Base-by-base conservation (phyloP, 352 stramenopile genomes). In the Pythium phragmiticola region DNA sequence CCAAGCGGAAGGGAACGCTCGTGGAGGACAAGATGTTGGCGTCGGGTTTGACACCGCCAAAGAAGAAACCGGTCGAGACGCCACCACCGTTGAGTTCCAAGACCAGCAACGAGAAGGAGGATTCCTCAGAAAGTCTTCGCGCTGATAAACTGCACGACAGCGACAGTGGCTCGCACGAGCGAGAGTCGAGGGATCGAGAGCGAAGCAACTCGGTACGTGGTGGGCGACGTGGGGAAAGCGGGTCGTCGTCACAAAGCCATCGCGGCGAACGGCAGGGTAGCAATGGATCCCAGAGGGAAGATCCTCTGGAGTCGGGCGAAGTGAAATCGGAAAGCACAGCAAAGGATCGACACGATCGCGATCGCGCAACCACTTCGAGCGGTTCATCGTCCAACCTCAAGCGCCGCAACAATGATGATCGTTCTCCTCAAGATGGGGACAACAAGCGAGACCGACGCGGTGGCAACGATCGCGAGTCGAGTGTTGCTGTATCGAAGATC, bases 1-100 rank as follows among this genome's bases (percentile, higher is more conserved):
- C 82, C 21, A 92, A 94, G 65, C 74, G 83, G 37, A 90, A 91
- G 57, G 47, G 61, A 3, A 78, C 84, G 2, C 76, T 94, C 2
- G 69, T 82, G 0, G 85, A 94, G 14, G 82, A 92, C 37, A 85
- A 79, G 51, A 60, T 83, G 23, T 58, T 94, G 5, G 65, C 73
- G 12, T 60, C 66, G 47, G 63, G 50, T 34, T 66, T 45, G 62
- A 75, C 37, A 63, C 63, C 51, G 50, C 61, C 56, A 19, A 70
- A 59, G 57, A 73, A 59, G 59, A 57, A 69, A 43, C 19, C 39
- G 4, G 48, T 57, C 4, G 54, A 58, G 48, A 46, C 43, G 34
- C 34, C 34, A 43, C 52, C 68, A 14, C 17, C 26, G 12, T 48
- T 52, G 33, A 57, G 70, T 9, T 63, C 63, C 2, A 73, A 69